Conservation (phyloP, 139 green algal genomes). For the Auxenochlorella pyrenoidosa region DNA sequence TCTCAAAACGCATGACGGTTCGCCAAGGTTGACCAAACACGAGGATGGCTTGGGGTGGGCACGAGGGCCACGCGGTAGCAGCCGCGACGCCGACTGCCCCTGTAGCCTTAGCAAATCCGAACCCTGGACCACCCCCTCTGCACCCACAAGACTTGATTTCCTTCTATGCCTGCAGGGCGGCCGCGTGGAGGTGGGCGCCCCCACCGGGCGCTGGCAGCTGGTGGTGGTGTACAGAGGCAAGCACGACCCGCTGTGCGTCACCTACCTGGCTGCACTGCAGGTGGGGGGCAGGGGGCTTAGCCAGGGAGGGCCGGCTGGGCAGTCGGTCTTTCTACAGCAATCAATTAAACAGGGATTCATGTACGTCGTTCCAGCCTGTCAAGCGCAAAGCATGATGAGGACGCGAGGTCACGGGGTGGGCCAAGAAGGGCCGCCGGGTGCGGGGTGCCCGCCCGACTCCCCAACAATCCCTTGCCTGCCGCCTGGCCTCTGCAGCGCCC, state of each 20-base stretch:
- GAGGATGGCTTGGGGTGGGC: not conserved
- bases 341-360: too few species aligned
- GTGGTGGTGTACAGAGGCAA: constrained; percentile 65
- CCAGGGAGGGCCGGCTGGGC: too few species aligned
- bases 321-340: too few species aligned
- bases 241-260: constrained; percentile 63
- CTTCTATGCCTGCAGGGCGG: constrained; percentile 58
- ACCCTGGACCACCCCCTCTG: too few species aligned
- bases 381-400: too few species aligned
- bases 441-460: not conserved
- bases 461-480: too few species aligned
- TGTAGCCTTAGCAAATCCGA: not conserved
- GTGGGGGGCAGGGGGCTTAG: not conserved
- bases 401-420: too few species aligned
- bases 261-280: constrained; percentile 54
- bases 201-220: constrained; percentile 68
- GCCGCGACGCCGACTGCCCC: not conserved
- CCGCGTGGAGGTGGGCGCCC: constrained; percentile 63
- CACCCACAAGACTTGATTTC: too few species aligned
- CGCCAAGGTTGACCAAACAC: not conserved
- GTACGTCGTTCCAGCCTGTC: too few species aligned
- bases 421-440: too few species aligned
- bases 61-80: not conserved
- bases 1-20: not conserved
- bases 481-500: too few species aligned